Evolutionary conservation across 257 asterid species (phyloP).

Genomic region (Nicotiana tomentosiformis): DNA sequence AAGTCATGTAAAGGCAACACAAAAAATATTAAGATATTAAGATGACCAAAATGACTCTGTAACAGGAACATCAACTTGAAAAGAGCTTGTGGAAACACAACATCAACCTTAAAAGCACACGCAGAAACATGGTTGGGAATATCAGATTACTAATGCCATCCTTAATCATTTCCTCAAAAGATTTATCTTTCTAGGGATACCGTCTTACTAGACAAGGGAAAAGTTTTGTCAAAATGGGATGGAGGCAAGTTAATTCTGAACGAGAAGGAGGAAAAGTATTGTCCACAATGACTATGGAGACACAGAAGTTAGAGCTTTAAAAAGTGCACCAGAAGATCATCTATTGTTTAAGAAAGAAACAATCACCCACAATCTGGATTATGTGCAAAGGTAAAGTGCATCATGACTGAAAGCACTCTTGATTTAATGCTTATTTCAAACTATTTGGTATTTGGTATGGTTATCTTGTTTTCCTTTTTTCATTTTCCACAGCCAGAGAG

Average conservation of each 20-base stretch:
- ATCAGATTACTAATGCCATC: neutral
- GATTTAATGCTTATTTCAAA: neutral
- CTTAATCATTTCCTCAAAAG: neutral
- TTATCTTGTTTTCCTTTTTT: too few species aligned
- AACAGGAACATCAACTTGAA: neutral
- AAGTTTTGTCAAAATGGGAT: constrained; percentile 50
- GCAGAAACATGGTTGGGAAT: neutral
- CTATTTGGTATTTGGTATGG: neutral
- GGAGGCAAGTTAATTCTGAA: constrained; percentile 60
- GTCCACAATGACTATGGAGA: constrained; percentile 74
- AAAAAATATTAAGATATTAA: too few species aligned
- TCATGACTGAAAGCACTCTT: neutral
- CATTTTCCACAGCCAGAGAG: neutral
- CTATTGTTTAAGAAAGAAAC: constrained; percentile 54
- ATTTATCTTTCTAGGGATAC: constrained; percentile 46
- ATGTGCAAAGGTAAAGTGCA: neutral
- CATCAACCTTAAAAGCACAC: neutral
- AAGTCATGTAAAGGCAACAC: too few species aligned
- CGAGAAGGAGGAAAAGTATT: constrained; percentile 54
- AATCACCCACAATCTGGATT: neutral
- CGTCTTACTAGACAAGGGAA: constrained; percentile 63
- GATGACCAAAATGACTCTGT: too few species aligned
- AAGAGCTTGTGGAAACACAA: neutral
- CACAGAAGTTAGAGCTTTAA: constrained; percentile 25
- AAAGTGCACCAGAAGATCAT: constrained; percentile 23